Base-by-base conservation (phyloP, 2,329 filamentous ascomycete genomes). In the Fusarium lyarnte region DNA sequence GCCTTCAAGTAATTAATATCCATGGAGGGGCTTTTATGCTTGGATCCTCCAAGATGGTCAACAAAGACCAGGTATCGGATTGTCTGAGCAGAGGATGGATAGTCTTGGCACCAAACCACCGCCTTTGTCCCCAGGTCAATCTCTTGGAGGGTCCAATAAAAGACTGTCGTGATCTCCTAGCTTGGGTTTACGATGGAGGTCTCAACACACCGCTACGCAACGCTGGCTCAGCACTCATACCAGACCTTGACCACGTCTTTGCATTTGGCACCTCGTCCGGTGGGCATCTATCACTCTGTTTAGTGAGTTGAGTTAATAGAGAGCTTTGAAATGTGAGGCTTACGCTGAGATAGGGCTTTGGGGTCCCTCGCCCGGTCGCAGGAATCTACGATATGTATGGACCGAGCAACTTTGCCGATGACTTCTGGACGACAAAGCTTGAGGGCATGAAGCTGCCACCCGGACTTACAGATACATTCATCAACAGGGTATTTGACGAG, bases 1-100 rank as follows among this genome's bases (percentile, higher is more conserved):
- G 1, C 2, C 3, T 13, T 9, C 2, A 10, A 64, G 63, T 65
- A 13, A 29, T 66, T 6, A 66, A 66, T 6, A 66, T 66, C 1
- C 63, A 66, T 7, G 63, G 63, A 2, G 63, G 63, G 21, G 63
- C 63, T 29, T 66, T 66, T 10, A 66, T 66, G 63, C 61, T 66
- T 0, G 63, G 63, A 3, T 53, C 63, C 21, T 66, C 63, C 9
- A 53, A 66, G 12, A 66, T 58, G 63, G 61, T 66, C 21, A 66
- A 66, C 9, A 45, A 43, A 23, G 63, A 66, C n/a, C 63, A 66
- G 11, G 41, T 66, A 6, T 10, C 46, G 7, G 63, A 58, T 16
- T 51, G 63, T 5, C 19, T 66, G 0, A 21, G 11, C 5, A 19
- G 63, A 17, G 61, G 61, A 23, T 66, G 63, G 63, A 58, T 66